phyloP scores from a whole-genome alignment of 352 stramenopile genomes.

The Stramenopiles sp. region DNA sequence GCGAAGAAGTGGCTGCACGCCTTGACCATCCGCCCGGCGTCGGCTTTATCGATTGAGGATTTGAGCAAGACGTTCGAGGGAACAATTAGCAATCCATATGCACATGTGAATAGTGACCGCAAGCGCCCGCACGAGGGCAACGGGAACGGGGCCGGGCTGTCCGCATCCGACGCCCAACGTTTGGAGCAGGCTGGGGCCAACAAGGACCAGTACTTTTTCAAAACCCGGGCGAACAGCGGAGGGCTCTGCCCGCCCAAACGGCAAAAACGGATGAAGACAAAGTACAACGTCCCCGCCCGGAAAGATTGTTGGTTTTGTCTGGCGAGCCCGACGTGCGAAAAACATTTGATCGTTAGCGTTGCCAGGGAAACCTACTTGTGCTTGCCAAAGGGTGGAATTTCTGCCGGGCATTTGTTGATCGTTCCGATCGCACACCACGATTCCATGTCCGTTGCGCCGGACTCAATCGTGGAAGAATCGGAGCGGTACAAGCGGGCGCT shows the following conservation, averaged over 20 bases:
- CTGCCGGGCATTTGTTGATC: constrained; percentile 22
- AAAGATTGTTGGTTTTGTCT: constrained; percentile 25
- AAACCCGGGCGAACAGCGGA: too few species aligned
- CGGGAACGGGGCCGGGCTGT: background rate
- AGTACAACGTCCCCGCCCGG: background rate
- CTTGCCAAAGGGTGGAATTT: constrained; percentile 21
- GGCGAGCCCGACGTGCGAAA: constrained; percentile 21
- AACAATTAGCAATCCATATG: background rate
- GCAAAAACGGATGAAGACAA: too few species aligned
- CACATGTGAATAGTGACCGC: background rate
- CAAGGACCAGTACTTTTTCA: too few species aligned
- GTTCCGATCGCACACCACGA: constrained; percentile 22
- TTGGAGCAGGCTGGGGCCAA: too few species aligned
- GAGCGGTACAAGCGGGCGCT: constrained; percentile 15
- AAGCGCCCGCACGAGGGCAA: background rate
- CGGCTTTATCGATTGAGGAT: background rate
- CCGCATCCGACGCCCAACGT: background rate
- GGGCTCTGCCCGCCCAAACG: too few species aligned
- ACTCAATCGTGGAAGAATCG: constrained; percentile 14
- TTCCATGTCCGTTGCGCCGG: constrained; percentile 10
- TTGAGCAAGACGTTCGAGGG: too few species aligned
- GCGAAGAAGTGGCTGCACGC: constrained; percentile 19
- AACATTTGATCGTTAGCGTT: constrained; percentile 21
- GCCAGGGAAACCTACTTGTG: constrained; percentile 21
- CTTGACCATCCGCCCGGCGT: constrained; percentile 1